Evolutionary conservation across 2,329 filamentous ascomycete species (phyloP), one percentile per base, ranked within the genome.

Genomic region (Colletotrichum nymphaeae): DNA sequence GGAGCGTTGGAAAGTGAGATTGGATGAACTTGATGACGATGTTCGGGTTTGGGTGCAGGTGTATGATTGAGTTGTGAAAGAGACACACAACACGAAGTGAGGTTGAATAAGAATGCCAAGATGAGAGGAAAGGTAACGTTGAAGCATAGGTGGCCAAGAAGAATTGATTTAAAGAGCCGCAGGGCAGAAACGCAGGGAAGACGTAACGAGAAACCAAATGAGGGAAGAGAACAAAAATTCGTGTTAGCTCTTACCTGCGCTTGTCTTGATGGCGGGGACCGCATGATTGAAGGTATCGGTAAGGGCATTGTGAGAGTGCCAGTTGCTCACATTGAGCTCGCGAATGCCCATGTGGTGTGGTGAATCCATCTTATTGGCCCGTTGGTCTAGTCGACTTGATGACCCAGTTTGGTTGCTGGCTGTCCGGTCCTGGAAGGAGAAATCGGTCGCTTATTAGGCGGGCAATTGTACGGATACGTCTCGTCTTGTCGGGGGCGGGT

Each of bases 211-310:
- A 73, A 72, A 72, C 69, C 60, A 73, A 74, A 73, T 67, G 26
- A 42, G 16, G 8, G 30, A 32, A 35, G 32, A 32, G 16, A 22
- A 63, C 57, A 62, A n/a, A 11, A 63, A 63, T 22, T 14, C 57
- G 30, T 52, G 11, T 19, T n/a, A n/a, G 63, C 24, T 82, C 89
- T 87, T 81, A 91, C 89, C 89, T 79, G 89, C 87, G 79, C 89
- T 91, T 74, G 88, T 90, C 78, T 87, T 90, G 67, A 91, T 82
- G 37, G 86, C 89, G 3, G 89, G 89, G 55, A 91, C 86, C 53
- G 86, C 83, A 79, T 83, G 80, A 72, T 87, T 90, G 81, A 91
- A 85, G 76, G 85, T 85, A 79, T 89, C 87, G 68, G 86, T 85
- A 75, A 90, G 84, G 63, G 86, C 86, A 75, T 83, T 85, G 71